These are phyloP conservation scores for Acer negundo DNA, from an alignment of 345 rosid genomes.

Conservation along the genomic window DNA sequence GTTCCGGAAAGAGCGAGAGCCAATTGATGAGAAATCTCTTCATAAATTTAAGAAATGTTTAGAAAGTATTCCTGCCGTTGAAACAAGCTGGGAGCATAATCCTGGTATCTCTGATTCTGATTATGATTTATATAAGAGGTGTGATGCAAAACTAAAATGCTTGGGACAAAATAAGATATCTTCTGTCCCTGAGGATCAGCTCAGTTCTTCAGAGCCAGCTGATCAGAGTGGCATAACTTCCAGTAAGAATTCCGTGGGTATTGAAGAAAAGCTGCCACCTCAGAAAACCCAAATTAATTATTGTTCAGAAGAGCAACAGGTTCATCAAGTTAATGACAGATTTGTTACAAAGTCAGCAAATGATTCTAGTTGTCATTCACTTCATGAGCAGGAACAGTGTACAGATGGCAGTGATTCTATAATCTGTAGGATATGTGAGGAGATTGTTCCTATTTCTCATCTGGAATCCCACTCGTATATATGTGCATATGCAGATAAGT, in stretches of 20 bases:
- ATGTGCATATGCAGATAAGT: constrained; percentile 89
- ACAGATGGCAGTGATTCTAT: constrained; percentile 53
- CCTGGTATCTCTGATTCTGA: constrained; percentile 43
- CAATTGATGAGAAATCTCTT: constrained; percentile 66
- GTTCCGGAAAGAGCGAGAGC: constrained; percentile 71
- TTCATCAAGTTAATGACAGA: constrained; percentile 31
- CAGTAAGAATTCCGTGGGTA: constrained; percentile 27
- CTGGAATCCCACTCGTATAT: constrained; percentile 83
- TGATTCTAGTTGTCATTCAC: constrained; percentile 28
- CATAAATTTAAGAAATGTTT: constrained; percentile 68
- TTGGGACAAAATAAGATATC: constrained; percentile 29
- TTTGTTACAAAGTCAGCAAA: constrained; percentile 23
- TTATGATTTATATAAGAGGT: constrained; percentile 34
- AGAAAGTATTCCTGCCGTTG: constrained; percentile 76
- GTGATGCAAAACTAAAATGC: constrained; percentile 28
- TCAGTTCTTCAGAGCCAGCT: constrained; percentile 26
- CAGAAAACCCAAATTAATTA: constrained; percentile 34
- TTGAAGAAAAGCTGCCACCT: constrained; percentile 34
- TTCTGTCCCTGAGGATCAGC: constrained; percentile 30
- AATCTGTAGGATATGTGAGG: constrained; percentile 83
- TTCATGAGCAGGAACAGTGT: constrained; percentile 39
- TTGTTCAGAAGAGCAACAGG: constrained; percentile 33
- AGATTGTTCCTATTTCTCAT: constrained; percentile 63
- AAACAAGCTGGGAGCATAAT: constrained; percentile 53
- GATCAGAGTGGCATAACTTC: constrained; percentile 35